A percentile compares a stretch with the other conserved stretches of the same genome.
Conservation (phyloP, 352 stramenopile species). For the Phytophthora pinifolia region DNA sequence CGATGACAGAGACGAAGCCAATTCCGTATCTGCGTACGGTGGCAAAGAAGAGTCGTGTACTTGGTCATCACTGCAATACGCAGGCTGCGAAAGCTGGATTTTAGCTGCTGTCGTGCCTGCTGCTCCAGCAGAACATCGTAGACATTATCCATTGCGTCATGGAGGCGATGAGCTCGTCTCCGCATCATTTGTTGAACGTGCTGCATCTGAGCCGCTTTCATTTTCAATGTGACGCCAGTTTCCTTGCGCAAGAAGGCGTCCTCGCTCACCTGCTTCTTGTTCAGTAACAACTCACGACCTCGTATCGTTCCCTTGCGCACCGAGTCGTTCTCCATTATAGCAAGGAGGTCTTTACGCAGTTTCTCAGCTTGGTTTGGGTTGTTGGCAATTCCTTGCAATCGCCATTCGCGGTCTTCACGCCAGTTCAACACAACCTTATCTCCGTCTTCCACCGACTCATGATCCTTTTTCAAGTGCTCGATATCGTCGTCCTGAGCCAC, state of each 20-base stretch:
- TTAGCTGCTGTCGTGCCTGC: conserved; percentile 39
- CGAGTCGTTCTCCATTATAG: conserved; percentile 34
- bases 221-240: conserved; percentile 40
- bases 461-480: conserved; percentile 9
- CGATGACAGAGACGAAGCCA: conserved; percentile 60
- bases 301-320: conserved; percentile 33
- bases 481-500: conserved; percentile 12
- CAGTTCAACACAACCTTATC: conserved; percentile 42
- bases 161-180: conserved; percentile 46
- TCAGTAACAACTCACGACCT: conserved; percentile 39
- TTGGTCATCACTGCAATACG: conserved; percentile 52
- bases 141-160: conserved; percentile 64
- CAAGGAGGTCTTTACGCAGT: conserved; percentile 40
- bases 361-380: conserved; percentile 34
- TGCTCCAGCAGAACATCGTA: conserved; percentile 55
- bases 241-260: conserved; percentile 53
- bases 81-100: conserved; percentile 58
- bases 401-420: conserved; percentile 51
- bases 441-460: conserved; percentile 10
- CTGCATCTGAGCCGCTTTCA: conserved; percentile 48
- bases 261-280: conserved; percentile 41
- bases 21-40: conserved; percentile 53
- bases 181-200: conserved; percentile 53
- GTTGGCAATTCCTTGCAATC: conserved; percentile 39
- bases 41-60: conserved; percentile 43